Base-by-base conservation (phyloP, 1,139 yeast genomes). In the Geotrichum klebahnii region DNA sequence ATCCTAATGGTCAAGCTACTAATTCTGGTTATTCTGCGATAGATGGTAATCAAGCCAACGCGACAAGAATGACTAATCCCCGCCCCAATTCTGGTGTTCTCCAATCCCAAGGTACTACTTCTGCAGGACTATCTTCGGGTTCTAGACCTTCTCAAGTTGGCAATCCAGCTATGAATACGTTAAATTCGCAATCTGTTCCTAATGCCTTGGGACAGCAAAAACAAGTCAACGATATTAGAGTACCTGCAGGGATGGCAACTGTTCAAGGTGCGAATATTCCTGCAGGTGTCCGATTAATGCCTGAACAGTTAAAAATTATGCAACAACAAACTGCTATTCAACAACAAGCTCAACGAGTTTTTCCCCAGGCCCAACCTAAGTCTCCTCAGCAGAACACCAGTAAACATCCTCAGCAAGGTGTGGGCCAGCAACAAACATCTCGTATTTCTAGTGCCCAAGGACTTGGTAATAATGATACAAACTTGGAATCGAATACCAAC, bases 1-100 rank as follows among this genome's bases (percentile, higher is more conserved):
- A 48, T 48, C 31, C 52, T 39, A 44, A 56, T 56, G 52, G 50
- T 45, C 53, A 54, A 55, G 29, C 59, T 65, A n/a, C 95, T 96
- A 1, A 77, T 94, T 0, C 97, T 97, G 0, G 80, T 83, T 10
- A 96, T 89, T 60, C 76, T 90, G 60, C 79, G 96, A 0, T 79
- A 79, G 57, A 70, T 89, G 71, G 90, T 89, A 66, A 80, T 74
- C 59, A 96, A 90, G 57, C 74, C 3, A 23, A n/a, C n/a, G 96
- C 54, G 97, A 90, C 61, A 84, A 83, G 65, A 16, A 10, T 37
- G 4, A 28, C 41, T n/a, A 37, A 37, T 23, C n/a, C 29, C 17
- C 41, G 41, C 28, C 28, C 41, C 8, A 37, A 23, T 17, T 20
- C 41, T 2, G 41, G 41, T 37, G 41, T 37, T 37, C 23, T 37